A percentile compares a stretch with the other conserved stretches of the same genome.
phyloP scores from a whole-genome alignment of 2,329 filamentous ascomycete genomes.

The Herpotrichia juniperi region DNA sequence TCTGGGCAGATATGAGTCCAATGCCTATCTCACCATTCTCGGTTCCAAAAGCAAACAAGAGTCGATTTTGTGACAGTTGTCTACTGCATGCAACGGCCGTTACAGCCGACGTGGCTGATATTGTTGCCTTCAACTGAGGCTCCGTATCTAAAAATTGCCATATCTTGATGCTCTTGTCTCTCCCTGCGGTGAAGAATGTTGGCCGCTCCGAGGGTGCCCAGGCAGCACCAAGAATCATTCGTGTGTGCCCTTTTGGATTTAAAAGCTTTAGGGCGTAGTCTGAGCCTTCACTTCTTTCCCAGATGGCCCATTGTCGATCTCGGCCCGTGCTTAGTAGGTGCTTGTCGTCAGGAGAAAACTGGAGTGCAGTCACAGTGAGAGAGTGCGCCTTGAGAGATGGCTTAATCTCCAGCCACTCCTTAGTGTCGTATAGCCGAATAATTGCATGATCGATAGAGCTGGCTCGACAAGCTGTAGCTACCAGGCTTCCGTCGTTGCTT shows the following conservation, averaged over 20 bases:
- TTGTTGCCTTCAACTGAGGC: slow-evolving; percentile 28
- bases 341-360: slow-evolving; percentile 76
- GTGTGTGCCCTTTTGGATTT: slow-evolving; percentile 83
- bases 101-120: slow-evolving; percentile 31
- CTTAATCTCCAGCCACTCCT: slow-evolving; percentile 83
- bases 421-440: slow-evolving; percentile 87
- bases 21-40: slow-evolving; percentile 37
- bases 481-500: slow-evolving; percentile 73
- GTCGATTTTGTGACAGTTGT: neutral
- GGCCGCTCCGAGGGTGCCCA: slow-evolving; percentile 65
- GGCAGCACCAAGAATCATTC: slow-evolving; percentile 89
- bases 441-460: slow-evolving; percentile 94
- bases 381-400: slow-evolving; percentile 85
- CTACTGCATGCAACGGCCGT: slow-evolving; percentile 35
- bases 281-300: slow-evolving; percentile 58
- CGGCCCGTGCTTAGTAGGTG: slow-evolving; percentile 86
- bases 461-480: slow-evolving; percentile 92
- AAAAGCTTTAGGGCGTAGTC: slow-evolving; percentile 65
- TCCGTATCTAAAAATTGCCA: slow-evolving; percentile 52
- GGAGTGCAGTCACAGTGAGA: slow-evolving; percentile 81
- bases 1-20: slow-evolving; percentile 7
- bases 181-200: slow-evolving; percentile 83
- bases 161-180: slow-evolving; percentile 80
- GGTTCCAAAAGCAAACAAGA: slow-evolving; percentile 40
- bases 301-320: slow-evolving; percentile 90